Evolutionary conservation across 352 stramenopile genomes (phyloP).

Genomic region (Phytopythium litorale): DNA sequence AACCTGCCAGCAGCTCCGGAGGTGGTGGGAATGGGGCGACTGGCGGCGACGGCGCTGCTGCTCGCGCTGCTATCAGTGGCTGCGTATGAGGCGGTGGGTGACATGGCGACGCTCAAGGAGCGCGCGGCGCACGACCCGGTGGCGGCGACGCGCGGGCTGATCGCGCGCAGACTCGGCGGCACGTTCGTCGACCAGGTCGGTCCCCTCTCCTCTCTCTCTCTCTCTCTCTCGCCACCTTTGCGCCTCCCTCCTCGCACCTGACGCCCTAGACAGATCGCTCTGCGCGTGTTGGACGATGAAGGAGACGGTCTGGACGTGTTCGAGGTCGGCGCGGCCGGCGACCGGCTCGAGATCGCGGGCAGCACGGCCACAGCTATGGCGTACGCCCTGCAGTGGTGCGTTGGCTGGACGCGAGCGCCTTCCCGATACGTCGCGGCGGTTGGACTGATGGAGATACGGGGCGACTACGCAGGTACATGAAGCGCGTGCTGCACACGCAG

Average conservation of each 20-base stretch:
- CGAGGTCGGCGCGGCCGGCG: conserved; percentile 37
- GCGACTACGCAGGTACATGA: conserved; percentile 45
- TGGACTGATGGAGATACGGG: no score
- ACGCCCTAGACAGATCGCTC: conserved; percentile 30
- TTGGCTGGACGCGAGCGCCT: no score
- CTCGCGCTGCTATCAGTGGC: conserved; percentile 1
- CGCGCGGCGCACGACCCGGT: conserved; percentile 41
- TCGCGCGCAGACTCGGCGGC: conserved; percentile 45
- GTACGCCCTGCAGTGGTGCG: conserved; percentile 60
- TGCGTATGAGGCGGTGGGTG: conserved; percentile 9
- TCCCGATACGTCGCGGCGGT: no score
- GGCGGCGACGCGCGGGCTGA: conserved; percentile 43
- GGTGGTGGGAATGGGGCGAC: neutral
- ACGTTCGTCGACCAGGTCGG: conserved; percentile 64
- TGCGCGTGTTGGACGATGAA: conserved; percentile 37
- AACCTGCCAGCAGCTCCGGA: no score
- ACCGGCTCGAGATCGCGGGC: conserved; percentile 52
- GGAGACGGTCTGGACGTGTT: conserved; percentile 56
- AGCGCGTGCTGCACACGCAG: conserved; percentile 64
- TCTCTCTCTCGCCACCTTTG: no score
- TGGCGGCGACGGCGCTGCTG: neutral
- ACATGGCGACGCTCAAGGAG: conserved; percentile 14
- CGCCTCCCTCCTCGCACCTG: no score
- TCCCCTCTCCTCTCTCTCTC: neutral
- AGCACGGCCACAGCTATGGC: conserved; percentile 60